Percentiles rank a stretch among this genome's conserved stretches.
Evolutionary conservation across 2,329 filamentous ascomycete species (phyloP).

Genomic region (Metarhizium robertsii): DNA sequence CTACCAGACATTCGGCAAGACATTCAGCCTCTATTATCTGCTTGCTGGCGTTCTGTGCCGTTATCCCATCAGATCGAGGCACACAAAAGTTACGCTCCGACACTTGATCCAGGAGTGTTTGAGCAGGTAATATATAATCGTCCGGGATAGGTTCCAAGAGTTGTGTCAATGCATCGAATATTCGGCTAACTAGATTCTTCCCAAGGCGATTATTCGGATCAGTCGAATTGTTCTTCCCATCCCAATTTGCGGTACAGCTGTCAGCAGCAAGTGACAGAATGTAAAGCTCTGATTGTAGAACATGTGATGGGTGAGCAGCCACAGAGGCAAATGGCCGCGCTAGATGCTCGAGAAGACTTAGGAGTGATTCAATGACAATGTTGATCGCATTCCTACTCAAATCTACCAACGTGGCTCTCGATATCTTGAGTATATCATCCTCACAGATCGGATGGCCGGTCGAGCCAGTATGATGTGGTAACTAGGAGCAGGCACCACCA

Average conservation of each 20-base stretch:
- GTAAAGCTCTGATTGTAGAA: conserved; percentile 56
- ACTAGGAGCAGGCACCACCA: conserved; percentile 1
- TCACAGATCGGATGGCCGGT: conserved; percentile 21
- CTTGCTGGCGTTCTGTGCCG: conserved; percentile 10
- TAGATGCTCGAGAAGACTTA: conserved; percentile 50
- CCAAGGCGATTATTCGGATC: conserved; percentile 28
- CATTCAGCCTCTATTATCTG: conserved; percentile 13
- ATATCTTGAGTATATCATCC: conserved; percentile 53
- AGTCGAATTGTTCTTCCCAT: conserved; percentile 12
- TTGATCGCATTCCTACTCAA: conserved; percentile 46
- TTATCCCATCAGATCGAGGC: conserved; percentile 16
- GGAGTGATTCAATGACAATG: conserved; percentile 46
- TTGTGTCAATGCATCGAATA: conserved; percentile 46
- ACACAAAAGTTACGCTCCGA: conserved; percentile 27
- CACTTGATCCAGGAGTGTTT: conserved; percentile 46
- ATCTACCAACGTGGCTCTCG: conserved; percentile 51
- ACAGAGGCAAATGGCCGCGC: conserved; percentile 42
- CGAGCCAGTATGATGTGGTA: conserved; percentile 9
- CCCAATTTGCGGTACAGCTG: conserved; percentile 55
- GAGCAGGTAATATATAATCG: conserved; percentile 44
- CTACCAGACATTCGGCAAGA: conserved; percentile 26
- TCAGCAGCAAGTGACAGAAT: conserved; percentile 55
- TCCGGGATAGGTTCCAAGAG: conserved; percentile 52
- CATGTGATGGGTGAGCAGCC: conserved; percentile 45
- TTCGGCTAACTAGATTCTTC: conserved; percentile 40